Evolutionary conservation across 1,284 basidiomycete species (phyloP), one percentile per base, ranked within the genome.

Genomic region (Ustilago trichophora): DNA sequence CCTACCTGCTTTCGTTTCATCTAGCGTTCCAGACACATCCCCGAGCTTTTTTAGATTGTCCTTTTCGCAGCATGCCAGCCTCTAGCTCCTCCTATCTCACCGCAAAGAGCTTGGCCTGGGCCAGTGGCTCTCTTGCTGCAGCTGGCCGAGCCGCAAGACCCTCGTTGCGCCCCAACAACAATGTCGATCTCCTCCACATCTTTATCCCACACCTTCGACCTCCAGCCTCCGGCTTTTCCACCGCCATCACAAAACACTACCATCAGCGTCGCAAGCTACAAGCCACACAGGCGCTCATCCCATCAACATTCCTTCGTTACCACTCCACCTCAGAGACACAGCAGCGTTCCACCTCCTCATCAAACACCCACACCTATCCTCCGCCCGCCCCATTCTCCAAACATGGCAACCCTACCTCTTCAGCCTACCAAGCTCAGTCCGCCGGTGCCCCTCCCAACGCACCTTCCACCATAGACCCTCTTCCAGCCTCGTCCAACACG

Each of bases 101-200:
- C 9, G 47, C 47, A 18, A 69, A 59, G 52, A 43, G 66, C 43
- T n/a, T 70, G 36, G 52, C 71, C 11, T 63, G 63, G 46, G 71
- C 71, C 24, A 62, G 57, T 13, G 57, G 58, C 35, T 65, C 60
- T 2, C 46, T 73, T 9, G 53, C 47, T 15, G 66, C 67, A 18
- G 62, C 71, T 8, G 57, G 52, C 31, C 35, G 55, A 22, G 44
- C 54, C 26, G n/a, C n/a, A n/a, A 52, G 55, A 31, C 66, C 57
- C 16, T 27, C 51, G 2, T 33, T 59, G 33, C 62, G 53, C 22
- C 58, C 56, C 13, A 26, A 22, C 21, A 47, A 15, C 27, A 66
- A 73, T 44, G n/a, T 44, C 40, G 71, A 73, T 16, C 53, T 73
- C 12, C 55, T 73, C 25, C 55, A 69, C 16, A 60, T 70, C 57